phyloP scores from a whole-genome alignment of 1,139 yeast genomes.

The Wickerhamiella pararugosa region DNA sequence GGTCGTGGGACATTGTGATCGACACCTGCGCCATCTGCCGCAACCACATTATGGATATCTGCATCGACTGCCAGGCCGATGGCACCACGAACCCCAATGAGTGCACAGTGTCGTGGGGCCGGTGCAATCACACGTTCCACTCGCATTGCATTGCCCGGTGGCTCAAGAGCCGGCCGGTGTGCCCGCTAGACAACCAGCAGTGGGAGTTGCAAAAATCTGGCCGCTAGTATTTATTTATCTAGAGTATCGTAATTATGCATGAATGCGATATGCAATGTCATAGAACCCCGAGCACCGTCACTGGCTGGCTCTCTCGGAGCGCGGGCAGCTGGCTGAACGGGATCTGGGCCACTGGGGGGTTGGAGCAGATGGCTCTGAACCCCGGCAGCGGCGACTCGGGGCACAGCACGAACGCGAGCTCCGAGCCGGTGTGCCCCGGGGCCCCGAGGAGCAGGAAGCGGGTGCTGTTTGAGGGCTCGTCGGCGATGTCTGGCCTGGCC shows the following conservation, averaged over 20 bases:
- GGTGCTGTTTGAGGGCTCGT: constrained; percentile 61
- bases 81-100: constrained; percentile 54
- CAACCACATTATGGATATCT: constrained; percentile 95
- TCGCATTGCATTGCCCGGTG: constrained; percentile 92
- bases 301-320: too few species aligned
- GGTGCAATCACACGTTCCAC: constrained; percentile 88
- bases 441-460: constrained; percentile 48
- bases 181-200: constrained; percentile 91
- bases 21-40: constrained; percentile 98
- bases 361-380: too few species aligned
- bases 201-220: constrained; percentile 59
- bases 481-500: constrained; percentile 44
- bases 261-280: too few species aligned
- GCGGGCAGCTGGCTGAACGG: too few species aligned
- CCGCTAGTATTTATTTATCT: neutral
- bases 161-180: constrained; percentile 93
- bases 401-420: neutral
- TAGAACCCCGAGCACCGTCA: too few species aligned
- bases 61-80: constrained; percentile 89
- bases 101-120: constrained; percentile 96
- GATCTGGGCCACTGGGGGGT: too few species aligned
- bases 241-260: neutral
- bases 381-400: too few species aligned
- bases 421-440: neutral
- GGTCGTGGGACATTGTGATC: constrained; percentile 98